Percentiles rank a stretch among this genome's conserved stretches.
phyloP scores from a whole-genome alignment of 768 basidiomycete species.

The Suillus hirtellus region DNA sequence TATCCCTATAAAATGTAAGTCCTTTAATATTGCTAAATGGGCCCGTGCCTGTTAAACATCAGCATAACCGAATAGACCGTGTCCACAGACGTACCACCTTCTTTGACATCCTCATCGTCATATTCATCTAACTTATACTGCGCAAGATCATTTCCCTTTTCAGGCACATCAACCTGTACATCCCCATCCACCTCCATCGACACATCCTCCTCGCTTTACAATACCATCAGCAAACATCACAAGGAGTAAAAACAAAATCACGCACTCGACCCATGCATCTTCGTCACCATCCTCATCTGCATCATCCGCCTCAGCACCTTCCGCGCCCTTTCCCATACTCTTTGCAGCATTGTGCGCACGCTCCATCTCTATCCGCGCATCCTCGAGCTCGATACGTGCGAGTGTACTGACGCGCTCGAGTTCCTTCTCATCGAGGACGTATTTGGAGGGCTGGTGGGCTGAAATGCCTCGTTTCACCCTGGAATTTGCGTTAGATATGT shows the following conservation, averaged over 20 bases:
- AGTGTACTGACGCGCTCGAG: conserved; percentile 86
- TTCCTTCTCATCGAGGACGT: conserved; percentile 88
- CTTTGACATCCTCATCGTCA: conserved; percentile 66
- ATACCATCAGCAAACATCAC: conserved; percentile 16
- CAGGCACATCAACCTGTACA: conserved; percentile 28
- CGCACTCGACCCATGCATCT: conserved; percentile 88
- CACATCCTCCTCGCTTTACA: conserved; percentile 48
- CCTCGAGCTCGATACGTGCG: conserved; percentile 85
- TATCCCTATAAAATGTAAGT: conserved; percentile 86
- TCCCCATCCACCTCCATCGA: conserved; percentile 63
- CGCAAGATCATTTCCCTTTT: conserved; percentile 65
- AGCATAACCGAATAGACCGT: background rate
- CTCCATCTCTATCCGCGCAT: conserved; percentile 83
- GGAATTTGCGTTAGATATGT: conserved; percentile 9
- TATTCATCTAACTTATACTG: conserved; percentile 92
- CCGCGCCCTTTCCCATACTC: conserved; percentile 66
- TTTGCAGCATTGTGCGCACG: conserved; percentile 75
- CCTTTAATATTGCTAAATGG: conserved; percentile 97
- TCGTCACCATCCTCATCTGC: conserved; percentile 46
- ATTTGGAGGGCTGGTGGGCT: conserved; percentile 75
- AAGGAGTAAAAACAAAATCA: conserved; percentile 25
- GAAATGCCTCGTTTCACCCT: conserved; percentile 85
- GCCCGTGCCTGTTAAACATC: conserved; percentile 49
- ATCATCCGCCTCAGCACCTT: conserved; percentile 67
- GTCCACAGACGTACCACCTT: conserved; percentile 28